Evolutionary conservation across 2,329 filamentous ascomycete species (phyloP).

Genomic region (Myriosclerotinia scirpicola): DNA sequence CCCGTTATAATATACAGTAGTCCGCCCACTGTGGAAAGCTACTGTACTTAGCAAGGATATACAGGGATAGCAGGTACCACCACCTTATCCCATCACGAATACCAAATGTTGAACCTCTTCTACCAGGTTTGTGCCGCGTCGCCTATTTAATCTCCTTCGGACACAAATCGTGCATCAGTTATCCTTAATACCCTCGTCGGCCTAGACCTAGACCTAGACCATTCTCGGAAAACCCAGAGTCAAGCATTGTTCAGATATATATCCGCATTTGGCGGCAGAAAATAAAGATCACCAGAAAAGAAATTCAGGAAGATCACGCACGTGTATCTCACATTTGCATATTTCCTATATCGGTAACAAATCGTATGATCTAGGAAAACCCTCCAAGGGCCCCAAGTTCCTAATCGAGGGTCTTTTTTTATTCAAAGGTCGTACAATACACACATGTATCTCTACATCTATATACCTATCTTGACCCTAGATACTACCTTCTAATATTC

Average conservation of each 20-base stretch:
- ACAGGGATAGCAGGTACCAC: conserved; percentile 25
- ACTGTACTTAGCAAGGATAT: conserved; percentile 18
- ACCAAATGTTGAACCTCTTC: conserved; percentile 11
- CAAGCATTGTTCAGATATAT: conserved; percentile 18
- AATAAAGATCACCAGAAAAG: conserved; percentile 20
- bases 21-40: conserved; percentile 6
- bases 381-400: not conserved
- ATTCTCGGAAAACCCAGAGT: conserved; percentile 7
- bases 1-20: conserved; percentile 1
- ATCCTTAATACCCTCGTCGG: conserved; percentile 3
- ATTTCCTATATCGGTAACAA: conserved; percentile 2
- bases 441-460: conserved; percentile 4
- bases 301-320: conserved; percentile 16
- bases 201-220: conserved; percentile 24
- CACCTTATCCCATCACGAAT: conserved; percentile 18
- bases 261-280: conserved; percentile 21
- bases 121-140: conserved; percentile 22
- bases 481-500: not conserved
- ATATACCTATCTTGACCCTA: not conserved
- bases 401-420: not conserved
- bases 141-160: conserved; percentile 25
- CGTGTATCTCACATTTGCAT: not conserved
- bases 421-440: not conserved
- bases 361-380: conserved; percentile 1
- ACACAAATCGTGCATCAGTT: conserved; percentile 23